phyloP scores from a whole-genome alignment of 495 filamentous ascomycete genomes.

The Podospora comata region DNA sequence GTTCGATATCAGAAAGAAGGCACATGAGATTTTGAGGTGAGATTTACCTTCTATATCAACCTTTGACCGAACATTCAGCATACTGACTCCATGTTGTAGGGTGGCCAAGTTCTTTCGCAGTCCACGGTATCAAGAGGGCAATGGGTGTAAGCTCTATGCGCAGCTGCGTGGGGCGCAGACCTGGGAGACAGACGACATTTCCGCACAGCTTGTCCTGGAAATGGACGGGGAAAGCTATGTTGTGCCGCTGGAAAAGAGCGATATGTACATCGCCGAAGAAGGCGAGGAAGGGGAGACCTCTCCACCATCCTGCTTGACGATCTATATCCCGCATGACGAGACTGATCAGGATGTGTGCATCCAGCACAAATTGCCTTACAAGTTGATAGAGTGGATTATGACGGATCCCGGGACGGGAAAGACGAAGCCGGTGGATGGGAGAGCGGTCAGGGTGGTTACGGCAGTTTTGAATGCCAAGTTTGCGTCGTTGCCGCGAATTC shows the following conservation, averaged over 20 bases:
- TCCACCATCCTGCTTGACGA: conserved; percentile 18
- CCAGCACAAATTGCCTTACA: conserved; percentile 29
- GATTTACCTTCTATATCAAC: conserved; percentile 1
- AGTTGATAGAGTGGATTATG: conserved; percentile 38
- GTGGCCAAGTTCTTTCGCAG: conserved; percentile 36
- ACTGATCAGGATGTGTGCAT: conserved; percentile 34
- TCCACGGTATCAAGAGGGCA: conserved; percentile 21
- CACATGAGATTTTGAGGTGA: conserved; percentile 38
- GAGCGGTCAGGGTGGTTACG: neutral
- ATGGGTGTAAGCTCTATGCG: conserved; percentile 30
- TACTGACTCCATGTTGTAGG: conserved; percentile 9
- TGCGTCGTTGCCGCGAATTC: neutral
- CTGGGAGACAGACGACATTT: conserved; percentile 36
- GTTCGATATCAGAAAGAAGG: conserved; percentile 32
- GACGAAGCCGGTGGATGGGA: neutral
- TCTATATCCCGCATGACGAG: conserved; percentile 40
- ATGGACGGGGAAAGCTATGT: conserved; percentile 26
- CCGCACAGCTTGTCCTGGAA: conserved; percentile 25
- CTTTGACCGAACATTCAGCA: conserved; percentile 3
- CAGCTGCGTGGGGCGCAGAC: conserved; percentile 27
- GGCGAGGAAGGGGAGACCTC: neutral
- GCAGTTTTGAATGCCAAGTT: conserved; percentile 1
- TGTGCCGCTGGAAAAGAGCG: conserved; percentile 24
- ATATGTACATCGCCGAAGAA: conserved; percentile 35
- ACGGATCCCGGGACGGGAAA: conserved; percentile 17